These are phyloP conservation scores for Fragilariopsis cylindrus DNA, from an alignment of 108 stramenopile species.

Conservation along the genomic window DNA sequence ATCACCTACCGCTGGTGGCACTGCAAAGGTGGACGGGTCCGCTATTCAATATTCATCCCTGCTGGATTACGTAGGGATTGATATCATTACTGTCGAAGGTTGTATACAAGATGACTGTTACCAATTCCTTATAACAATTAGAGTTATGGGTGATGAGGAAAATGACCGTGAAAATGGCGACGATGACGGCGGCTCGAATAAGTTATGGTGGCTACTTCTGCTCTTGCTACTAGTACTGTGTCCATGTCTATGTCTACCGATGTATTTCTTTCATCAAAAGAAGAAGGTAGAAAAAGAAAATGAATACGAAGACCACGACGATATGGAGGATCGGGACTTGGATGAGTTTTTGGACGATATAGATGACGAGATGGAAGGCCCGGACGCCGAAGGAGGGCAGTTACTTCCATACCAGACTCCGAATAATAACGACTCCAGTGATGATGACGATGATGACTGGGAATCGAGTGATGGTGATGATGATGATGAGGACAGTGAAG, in stretches of 20 bases:
- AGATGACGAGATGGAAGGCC: background rate
- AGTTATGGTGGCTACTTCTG: constrained; percentile 11
- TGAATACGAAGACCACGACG: background rate
- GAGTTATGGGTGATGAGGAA: background rate
- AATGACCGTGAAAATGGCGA: background rate
- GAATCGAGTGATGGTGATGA: constrained; percentile 2
- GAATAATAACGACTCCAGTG: constrained; percentile 2
- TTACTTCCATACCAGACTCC: background rate
- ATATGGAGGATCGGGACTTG: background rate
- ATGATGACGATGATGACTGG: background rate
- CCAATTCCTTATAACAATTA: background rate
- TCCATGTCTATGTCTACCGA: background rate
- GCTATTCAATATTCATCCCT: background rate
- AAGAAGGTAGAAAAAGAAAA: constrained; percentile 2
- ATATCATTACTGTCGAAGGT: background rate
- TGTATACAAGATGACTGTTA: background rate
- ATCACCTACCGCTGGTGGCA: background rate
- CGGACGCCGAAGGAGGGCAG: background rate
- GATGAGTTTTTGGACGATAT: constrained; percentile 3
- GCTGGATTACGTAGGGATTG: background rate
- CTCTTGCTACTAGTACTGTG: background rate
- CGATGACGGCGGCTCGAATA: background rate
- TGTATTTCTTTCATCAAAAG: constrained; percentile 1
- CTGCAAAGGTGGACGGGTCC: background rate
- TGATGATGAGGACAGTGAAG: background rate